Evolutionary conservation across 108 stramenopile genomes (phyloP), one percentile per base, ranked within the genome.

Genomic region (Mediolabrus comicus): DNA sequence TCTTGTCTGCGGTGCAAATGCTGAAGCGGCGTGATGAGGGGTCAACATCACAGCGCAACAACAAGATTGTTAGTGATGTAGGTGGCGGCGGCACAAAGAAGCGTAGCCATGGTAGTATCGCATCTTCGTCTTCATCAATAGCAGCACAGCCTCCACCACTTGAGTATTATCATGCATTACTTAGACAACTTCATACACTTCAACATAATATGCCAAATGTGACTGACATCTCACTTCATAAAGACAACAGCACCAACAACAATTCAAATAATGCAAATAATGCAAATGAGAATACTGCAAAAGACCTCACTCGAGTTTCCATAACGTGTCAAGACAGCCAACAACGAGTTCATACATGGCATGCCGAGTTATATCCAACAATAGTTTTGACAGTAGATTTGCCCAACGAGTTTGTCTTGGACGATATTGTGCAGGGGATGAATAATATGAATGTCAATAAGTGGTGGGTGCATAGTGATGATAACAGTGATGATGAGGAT

Each of bases 331-430:
- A 51, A 14, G 78, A 79, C 31, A 51, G 28, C 55, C 43, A 62
- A 6, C 11, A 68, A 62, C 71, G 78, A 29, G 66, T 55, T 34
- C 78, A 79, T 34, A 81, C 71, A 56, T 77, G 75, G 80, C 71
- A 76, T 60, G 80, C 75, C 31, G 65, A 76, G 53, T 35, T 81
- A 25, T 81, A 72, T 38, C 80, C 75, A 4, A 60, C 28, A 32
- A 52, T 76, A 31, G 39, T 72, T 19, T 32, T 76, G 43, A 76
- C 69, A 7, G 55, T 77, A 7, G 80, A 81, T 46, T 64, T 79
- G 32, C 78, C 78, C 22, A 29, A 41, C 1, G 71, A 79, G 31
- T 68, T 72, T 68, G 38, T 43, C 13, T 22, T 79, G 13, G 67
- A 71, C 24, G 78, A 72, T 39, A 22, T 19, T 4, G 3, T 46